These are phyloP conservation scores for Geosmithia putterillii DNA, from an alignment of 2,329 filamentous ascomycete genomes.

Conservation along the genomic window DNA sequence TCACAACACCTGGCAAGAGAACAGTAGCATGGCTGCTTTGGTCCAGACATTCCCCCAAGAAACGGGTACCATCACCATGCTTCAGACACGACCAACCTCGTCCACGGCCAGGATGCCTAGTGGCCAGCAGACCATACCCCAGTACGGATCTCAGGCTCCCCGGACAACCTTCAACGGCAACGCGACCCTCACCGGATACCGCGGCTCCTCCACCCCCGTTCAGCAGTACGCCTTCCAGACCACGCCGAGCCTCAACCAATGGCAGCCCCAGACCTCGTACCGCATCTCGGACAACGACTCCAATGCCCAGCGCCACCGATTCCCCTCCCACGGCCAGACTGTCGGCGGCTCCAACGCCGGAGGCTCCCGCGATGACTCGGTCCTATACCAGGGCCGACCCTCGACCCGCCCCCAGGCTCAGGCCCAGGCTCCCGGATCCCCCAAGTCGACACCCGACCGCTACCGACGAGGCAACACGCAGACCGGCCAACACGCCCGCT, in stretches of 20 bases:
- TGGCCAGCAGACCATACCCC: constrained; percentile 34
- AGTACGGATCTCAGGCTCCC: constrained; percentile 30
- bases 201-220: constrained; percentile 44
- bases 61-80: constrained; percentile 60
- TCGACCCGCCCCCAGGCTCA: constrained; percentile 26
- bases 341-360: too few relatives aligned
- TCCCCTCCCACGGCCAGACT: constrained; percentile 10
- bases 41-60: constrained; percentile 73
- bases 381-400: constrained; percentile 17
- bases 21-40: constrained; percentile 63
- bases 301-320: constrained; percentile 7
- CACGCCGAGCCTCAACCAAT: constrained; percentile 52
- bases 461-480: constrained; percentile 58
- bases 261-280: constrained; percentile 14
- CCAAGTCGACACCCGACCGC: constrained; percentile 54
- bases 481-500: constrained; percentile 19
- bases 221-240: constrained; percentile 68
- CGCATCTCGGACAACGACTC: constrained; percentile 5
- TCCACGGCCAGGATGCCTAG: constrained; percentile 31
- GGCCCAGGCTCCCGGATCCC: constrained; percentile 8
- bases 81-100: constrained; percentile 60
- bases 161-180: constrained; percentile 14
- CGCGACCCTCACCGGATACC: constrained; percentile 36
- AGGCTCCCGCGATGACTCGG: constrained; percentile 42
- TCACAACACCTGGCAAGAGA: not conserved